Percentiles rank a stretch among this genome's conserved stretches.
Conservation (phyloP, 805 yeast genomes). For the Jamesozyma jinghongensis region DNA sequence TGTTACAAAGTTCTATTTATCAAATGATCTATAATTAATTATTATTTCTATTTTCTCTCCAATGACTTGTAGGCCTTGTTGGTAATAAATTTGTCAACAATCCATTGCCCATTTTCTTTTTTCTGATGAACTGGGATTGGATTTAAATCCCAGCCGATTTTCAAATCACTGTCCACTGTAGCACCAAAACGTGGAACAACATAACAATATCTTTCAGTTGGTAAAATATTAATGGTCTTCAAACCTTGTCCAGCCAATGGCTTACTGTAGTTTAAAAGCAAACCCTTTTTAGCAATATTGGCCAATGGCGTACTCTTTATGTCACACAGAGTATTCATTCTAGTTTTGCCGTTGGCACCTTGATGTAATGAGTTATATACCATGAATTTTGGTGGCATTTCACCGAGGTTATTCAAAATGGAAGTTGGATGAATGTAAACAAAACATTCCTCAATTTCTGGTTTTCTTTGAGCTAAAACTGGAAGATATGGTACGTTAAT, state of each 20-base stretch:
- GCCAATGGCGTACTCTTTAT: slow-evolving; percentile 66
- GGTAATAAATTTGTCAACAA: slow-evolving; percentile 29
- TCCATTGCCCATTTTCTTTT: slow-evolving; percentile 63
- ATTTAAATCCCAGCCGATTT: slow-evolving; percentile 87
- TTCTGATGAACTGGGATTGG: slow-evolving; percentile 66
- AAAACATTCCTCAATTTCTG: slow-evolving; percentile 39
- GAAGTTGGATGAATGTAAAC: slow-evolving; percentile 81
- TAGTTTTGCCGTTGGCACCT: slow-evolving; percentile 41
- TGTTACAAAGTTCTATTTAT: too few relatives aligned
- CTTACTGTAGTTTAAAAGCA: slow-evolving; percentile 74
- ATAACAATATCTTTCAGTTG: slow-evolving; percentile 73
- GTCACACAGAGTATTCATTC: slow-evolving; percentile 72
- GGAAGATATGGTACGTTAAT: slow-evolving; percentile 59
- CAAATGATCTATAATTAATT: too few relatives aligned
- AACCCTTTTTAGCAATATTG: slow-evolving; percentile 64
- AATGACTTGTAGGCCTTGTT: slow-evolving; percentile 19
- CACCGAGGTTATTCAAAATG: slow-evolving; percentile 49
- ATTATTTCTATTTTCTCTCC: slow-evolving; percentile 5
- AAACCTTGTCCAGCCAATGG: slow-evolving; percentile 80
- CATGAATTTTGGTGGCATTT: slow-evolving; percentile 68
- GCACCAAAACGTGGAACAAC: slow-evolving; percentile 90
- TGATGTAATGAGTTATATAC: slow-evolving; percentile 62
- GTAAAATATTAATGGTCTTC: slow-evolving; percentile 60
- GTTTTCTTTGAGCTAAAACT: slow-evolving; percentile 33
- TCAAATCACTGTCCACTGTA: slow-evolving; percentile 62